Base-by-base conservation (phyloP, 2,329 filamentous ascomycete genomes). In the Plenodomus lindquistii region DNA sequence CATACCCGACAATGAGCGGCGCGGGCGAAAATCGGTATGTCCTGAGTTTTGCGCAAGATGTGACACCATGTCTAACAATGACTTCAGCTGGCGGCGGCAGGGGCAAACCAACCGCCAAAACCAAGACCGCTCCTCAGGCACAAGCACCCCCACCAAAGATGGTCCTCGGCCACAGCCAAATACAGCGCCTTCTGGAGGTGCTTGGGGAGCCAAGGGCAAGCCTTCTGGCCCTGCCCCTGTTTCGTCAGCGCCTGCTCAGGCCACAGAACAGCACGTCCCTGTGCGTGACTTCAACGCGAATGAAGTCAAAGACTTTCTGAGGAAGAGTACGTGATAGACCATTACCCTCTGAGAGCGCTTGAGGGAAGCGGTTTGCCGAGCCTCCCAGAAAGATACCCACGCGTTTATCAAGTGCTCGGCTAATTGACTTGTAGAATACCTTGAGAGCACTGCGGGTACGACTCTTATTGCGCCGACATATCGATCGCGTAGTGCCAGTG, bases 251-350 rank as follows among this genome's bases (percentile, higher is more conserved):
- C 45, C 46, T 38, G 49, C 48, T 39, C 54, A 59, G 39, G 59
- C 52, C 20, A 41, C 54, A 34, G 67, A 70, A 35, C 63, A 66
- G 22, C 65, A 73, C 48, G 59, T 66, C 24, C 69, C 71, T 2
- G 68, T 73, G 44, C 66, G 63, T 37, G 73, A 71, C 43, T 79
- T 77, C 67, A 78, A 78, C 59, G 66, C 70, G 5, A 65, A 56
- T 17, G 76, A 77, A 54, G 70, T 76, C 50, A 73, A 67, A 60
- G 67, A 72, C 3, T 75, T 72, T 50, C 57, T 77, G 65, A 72
- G 65, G 44, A 73, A 73, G 60, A 67, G 75, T 67, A 60, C 48
- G 60, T 70, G 19, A 13, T 4, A 31, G 15, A 15, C 27, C 46
- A 35, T 11, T n/a, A 13, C 15, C 20, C 27, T 27, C 2, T 35